Evolutionary conservation across 768 basidiomycete species (phyloP).

Genomic region (Filobasidium floriforme): DNA sequence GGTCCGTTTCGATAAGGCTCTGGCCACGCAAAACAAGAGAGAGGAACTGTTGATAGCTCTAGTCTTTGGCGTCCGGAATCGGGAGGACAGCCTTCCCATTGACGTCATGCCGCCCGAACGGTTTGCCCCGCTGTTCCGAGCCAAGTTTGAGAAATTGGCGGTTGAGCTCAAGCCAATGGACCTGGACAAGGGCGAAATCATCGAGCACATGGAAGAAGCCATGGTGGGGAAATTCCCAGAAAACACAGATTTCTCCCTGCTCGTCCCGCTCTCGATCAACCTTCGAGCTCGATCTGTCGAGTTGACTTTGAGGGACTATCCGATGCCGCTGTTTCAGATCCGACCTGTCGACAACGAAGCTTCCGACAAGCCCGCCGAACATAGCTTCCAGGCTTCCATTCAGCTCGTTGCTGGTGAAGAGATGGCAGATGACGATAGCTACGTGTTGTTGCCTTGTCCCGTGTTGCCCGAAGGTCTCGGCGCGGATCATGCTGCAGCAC

Average conservation of each 20-base stretch:
- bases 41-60: conserved; percentile 53
- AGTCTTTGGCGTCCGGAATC: conserved; percentile 34
- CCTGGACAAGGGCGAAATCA: conserved; percentile 51
- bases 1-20: conserved; percentile 52
- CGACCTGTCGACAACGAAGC: conserved; percentile 47
- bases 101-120: conserved; percentile 37
- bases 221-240: conserved; percentile 61
- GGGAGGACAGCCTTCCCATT: conserved; percentile 41
- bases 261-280: conserved; percentile 72
- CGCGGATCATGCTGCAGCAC: conserved; percentile 51
- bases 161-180: conserved; percentile 57
- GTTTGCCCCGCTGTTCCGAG: conserved; percentile 64
- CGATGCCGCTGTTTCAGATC: conserved; percentile 72
- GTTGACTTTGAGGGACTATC: conserved; percentile 73
- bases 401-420: conserved; percentile 79
- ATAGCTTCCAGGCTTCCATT: conserved; percentile 60
- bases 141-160: conserved; percentile 56
- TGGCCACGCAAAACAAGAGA: conserved; percentile 50
- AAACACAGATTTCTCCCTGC: conserved; percentile 65
- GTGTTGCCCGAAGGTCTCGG: conserved; percentile 58
- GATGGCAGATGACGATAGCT: conserved; percentile 60
- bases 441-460: conserved; percentile 64
- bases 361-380: conserved; percentile 38
- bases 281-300: conserved; percentile 59
- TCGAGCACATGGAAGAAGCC: conserved; percentile 54